Evolutionary conservation across 2,329 filamentous ascomycete genomes (phyloP).

Genomic region (Pseudocercospora crystallina): DNA sequence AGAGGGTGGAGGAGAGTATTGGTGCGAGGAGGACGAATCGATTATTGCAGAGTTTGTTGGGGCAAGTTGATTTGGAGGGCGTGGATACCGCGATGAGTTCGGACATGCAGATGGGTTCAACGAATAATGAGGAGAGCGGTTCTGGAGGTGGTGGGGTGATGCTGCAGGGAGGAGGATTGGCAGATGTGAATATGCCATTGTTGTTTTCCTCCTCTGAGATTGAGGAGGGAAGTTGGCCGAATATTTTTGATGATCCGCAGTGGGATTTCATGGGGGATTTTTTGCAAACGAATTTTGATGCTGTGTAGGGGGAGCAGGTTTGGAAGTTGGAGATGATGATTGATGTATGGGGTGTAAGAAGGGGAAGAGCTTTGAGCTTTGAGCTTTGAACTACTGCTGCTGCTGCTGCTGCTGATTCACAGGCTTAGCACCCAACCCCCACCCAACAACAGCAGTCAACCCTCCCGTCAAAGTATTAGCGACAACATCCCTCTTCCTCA

Average conservation of each 20-base stretch:
- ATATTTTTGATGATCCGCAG: slow-evolving; percentile 15
- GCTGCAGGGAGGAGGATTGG: not conserved
- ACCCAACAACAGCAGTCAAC: slow-evolving; percentile 62
- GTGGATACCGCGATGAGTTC: no score
- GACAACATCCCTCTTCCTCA: slow-evolving; percentile 72
- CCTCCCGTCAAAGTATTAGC: slow-evolving; percentile 64
- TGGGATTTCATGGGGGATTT: slow-evolving; percentile 18
- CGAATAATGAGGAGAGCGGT: no score
- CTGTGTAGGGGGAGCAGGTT: no score
- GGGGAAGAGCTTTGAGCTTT: no score
- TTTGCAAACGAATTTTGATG: slow-evolving; percentile 10
- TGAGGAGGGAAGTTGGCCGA: not conserved
- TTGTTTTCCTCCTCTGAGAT: no score
- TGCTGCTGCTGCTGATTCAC: slow-evolving; percentile 16
- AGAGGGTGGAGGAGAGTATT: slow-evolving; percentile 9
- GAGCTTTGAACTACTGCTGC: slow-evolving; percentile 1
- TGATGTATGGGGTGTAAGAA: no score
- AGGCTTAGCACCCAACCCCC: slow-evolving; percentile 58
- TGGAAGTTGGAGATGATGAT: no score
- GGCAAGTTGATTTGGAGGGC: not conserved
- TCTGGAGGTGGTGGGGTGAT: no score
- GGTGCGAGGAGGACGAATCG: slow-evolving; percentile 8
- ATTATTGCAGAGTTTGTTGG: slow-evolving; percentile 8
- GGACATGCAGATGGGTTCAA: no score
- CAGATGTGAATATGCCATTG: not conserved